These are phyloP conservation scores for Globisporangium recalcitrans DNA, from an alignment of 352 stramenopile genomes.

Conservation along the genomic window DNA sequence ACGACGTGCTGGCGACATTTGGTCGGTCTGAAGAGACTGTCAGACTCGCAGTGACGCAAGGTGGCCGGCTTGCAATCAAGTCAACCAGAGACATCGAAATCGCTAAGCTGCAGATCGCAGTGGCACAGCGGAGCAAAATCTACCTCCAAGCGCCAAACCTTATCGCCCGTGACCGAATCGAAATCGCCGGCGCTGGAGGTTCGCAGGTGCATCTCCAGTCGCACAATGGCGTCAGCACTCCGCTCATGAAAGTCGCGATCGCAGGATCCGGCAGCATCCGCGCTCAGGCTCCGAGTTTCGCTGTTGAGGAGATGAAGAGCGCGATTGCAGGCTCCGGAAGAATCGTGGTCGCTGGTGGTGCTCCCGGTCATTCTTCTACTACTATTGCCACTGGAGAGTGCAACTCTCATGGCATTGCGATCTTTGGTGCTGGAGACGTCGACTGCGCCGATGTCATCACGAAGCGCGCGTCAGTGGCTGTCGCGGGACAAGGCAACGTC, in stretches of 20 bases:
- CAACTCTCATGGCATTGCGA: background rate
- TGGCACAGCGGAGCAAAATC: background rate
- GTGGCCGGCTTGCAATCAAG: background rate
- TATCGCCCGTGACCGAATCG: background rate
- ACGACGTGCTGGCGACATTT: background rate
- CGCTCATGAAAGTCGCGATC: background rate
- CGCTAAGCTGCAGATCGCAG: background rate
- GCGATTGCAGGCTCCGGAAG: background rate
- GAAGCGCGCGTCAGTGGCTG: background rate
- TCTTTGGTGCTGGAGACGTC: conserved; percentile 1
- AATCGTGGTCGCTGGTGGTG: background rate
- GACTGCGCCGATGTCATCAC: background rate
- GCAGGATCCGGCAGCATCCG: background rate
- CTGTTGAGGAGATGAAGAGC: background rate
- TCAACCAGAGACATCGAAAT: background rate
- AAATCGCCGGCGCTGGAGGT: background rate
- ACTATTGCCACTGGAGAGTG: background rate
- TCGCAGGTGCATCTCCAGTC: background rate
- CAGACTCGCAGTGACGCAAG: background rate
- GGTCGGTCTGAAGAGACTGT: too few species aligned
- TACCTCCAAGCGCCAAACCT: background rate
- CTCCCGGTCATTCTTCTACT: background rate
- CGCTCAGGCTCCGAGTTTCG: background rate
- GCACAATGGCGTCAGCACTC: background rate
- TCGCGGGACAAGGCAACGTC: background rate